Evolutionary conservation across 2,329 filamentous ascomycete species (phyloP).

Genomic region (Aaosphaeria pasadenensis): DNA sequence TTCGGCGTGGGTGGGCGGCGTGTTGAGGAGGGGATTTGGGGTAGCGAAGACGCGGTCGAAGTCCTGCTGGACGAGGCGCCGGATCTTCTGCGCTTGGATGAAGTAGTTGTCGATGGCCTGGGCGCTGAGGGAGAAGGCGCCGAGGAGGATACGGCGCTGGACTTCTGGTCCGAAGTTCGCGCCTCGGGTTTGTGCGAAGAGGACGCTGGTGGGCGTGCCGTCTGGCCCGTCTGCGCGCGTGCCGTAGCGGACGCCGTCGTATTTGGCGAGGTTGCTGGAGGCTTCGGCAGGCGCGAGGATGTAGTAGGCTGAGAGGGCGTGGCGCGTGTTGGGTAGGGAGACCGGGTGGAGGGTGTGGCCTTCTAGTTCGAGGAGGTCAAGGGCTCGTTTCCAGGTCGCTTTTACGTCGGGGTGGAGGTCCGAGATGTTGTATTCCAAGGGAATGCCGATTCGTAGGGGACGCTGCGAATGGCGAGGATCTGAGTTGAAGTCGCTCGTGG

Average conservation of each 20-base stretch:
- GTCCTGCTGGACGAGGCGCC: conserved; percentile 78
- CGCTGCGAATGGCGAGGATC: not conserved
- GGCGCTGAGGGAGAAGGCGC: conserved; percentile 85
- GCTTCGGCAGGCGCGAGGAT: conserved; percentile 93
- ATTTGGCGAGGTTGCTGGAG: conserved; percentile 92
- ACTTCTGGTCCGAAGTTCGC: conserved; percentile 81
- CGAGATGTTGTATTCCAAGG: conserved; percentile 79
- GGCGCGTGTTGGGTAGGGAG: conserved; percentile 77
- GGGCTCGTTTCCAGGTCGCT: conserved; percentile 63
- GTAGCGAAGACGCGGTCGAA: conserved; percentile 76
- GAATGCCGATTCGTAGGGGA: conserved; percentile 53
- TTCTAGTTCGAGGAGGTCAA: conserved; percentile 57
- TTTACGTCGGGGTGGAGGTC: conserved; percentile 72
- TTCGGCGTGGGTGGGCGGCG: conserved; percentile 33
- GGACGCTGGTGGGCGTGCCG: conserved; percentile 48
- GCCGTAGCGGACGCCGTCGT: conserved; percentile 94
- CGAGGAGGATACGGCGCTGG: conserved; percentile 79
- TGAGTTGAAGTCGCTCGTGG: not conserved
- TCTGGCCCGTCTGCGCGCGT: conserved; percentile 54
- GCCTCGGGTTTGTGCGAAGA: conserved; percentile 72
- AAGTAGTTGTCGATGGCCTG: conserved; percentile 96
- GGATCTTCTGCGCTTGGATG: conserved; percentile 84
- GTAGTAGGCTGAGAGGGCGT: conserved; percentile 91
- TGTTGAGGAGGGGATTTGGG: conserved; percentile 68
- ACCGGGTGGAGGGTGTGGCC: conserved; percentile 74